Evolutionary conservation across 805 yeast genomes (phyloP), one percentile per base, ranked within the genome.

Genomic region (Lipomyces starkeyi): DNA sequence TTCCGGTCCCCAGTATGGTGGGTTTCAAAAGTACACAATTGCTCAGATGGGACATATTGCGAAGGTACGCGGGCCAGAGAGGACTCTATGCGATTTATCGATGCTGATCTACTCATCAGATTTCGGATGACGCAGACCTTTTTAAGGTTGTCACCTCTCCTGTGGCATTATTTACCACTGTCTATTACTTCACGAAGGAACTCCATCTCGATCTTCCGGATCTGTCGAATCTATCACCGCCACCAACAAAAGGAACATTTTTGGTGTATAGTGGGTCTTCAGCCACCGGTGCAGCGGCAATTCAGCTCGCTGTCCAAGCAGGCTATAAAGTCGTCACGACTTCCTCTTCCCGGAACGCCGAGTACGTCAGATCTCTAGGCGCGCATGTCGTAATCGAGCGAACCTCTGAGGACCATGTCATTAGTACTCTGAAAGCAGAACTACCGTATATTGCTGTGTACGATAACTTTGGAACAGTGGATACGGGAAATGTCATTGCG

Each of bases 141-240:
- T 25, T 25, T 34, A 53, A 53, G 22, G 9, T 53, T 25, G 56
- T 53, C 4, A 53, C 56, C 9, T 2, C 56, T 20, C 56, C 56
- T 1, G 56, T 53, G 1, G 56, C 56, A 29, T 25, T 53, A 9
- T 25, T 29, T 29, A 53, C 56, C 17, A 29, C 56, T 8, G 20
- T 53, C n/a, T 53, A 53, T 29, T 53, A 13, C 56, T 53, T 53
- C 56, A 53, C 34, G 17, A 13, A 25, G 20, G 56, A 25, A 25
- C 56, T 53, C n/a, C 17, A 25, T 53, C 56, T 53, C 56, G 56
- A 53, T 53, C 34, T 53, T 29, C 56, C 29, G 62, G 66, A 34
- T 66, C 65, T 17, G 63, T 54, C 27, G 63, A 27, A 8, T 29
- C 58, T 52, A 22, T 14, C 35, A 40, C 61, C 53, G 32, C 32